A percentile compares a stretch with the other conserved stretches of the same genome.
phyloP scores from a whole-genome alignment of 1,284 basidiomycete genomes.

The Clitocybe nebularis region DNA sequence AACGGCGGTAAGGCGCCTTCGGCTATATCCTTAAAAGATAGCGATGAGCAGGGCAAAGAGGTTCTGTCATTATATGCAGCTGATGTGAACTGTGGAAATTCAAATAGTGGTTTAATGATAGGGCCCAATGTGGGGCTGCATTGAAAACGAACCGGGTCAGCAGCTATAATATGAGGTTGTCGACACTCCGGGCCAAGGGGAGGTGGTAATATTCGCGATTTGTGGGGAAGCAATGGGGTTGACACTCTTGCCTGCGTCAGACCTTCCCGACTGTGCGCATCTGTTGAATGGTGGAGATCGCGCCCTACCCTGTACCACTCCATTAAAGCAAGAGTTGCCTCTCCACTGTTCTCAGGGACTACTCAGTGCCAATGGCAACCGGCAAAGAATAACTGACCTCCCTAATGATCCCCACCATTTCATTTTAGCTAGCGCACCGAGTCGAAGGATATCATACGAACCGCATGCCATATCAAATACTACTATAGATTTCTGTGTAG shows the following conservation, averaged over 20 bases:
- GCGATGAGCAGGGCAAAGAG: conserved; percentile 25
- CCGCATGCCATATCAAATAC: conserved; percentile 39
- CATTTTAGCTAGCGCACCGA: neutral
- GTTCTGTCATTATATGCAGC: conserved; percentile 29
- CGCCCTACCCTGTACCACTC: conserved; percentile 33
- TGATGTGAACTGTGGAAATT: conserved; percentile 25
- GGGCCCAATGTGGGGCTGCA: conserved; percentile 15
- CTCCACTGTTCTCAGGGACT: conserved; percentile 25
- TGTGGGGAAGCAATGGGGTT: conserved; percentile 15
- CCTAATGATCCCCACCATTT: too few species aligned
- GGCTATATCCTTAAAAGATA: conserved; percentile 31
- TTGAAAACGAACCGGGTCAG: conserved; percentile 28
- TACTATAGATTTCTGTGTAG: conserved; percentile 16
- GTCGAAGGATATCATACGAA: conserved; percentile 13
- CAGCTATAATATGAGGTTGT: conserved; percentile 26
- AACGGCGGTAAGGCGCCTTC: conserved; percentile 28
- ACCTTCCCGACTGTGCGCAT: conserved; percentile 3
- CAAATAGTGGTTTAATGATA: neutral
- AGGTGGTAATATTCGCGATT: conserved; percentile 15
- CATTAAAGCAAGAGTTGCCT: conserved; percentile 31
- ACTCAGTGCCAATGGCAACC: neutral
- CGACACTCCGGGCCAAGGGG: conserved; percentile 23
- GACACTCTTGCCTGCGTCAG: neutral
- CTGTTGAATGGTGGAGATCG: conserved; percentile 11
- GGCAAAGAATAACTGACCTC: conserved; percentile 21